Evolutionary conservation across 116 monocot species (phyloP), one percentile per base, ranked within the genome.

Genomic region (Phalaenopsis hybrid): DNA sequence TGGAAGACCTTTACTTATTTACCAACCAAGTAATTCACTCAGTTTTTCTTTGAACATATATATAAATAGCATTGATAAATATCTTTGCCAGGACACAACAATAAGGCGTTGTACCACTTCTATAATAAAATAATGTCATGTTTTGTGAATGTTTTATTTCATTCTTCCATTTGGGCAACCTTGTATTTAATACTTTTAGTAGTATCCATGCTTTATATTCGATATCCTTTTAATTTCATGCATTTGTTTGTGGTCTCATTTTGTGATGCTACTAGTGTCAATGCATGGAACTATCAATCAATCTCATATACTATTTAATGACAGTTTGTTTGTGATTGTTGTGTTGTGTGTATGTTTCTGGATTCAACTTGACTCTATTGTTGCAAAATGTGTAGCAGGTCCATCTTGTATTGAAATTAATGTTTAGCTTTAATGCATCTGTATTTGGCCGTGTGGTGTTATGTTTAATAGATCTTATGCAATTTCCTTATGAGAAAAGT

Each of bases 291-390:
- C 41, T 72, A 25, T 72, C 4, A 72, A 41, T 13, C 41, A 5
- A 41, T 72, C 72, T 72, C 41, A 37, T 41, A 72, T 41, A 65
- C n/a, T 23, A 65, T 72, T 70, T 37, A 41, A 72, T 72, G 72
- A 72, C 11, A 34, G 37, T 72, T 41, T 0, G 28, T 72, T 72
- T 72, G 65, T 25, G 65, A 55, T 55, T 23, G 23, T 23, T 65
- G 65, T 65, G 55, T 65, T 65, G 65, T 65, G 65, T 65, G 65
- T 65, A 25, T 65, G 65, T 25, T 23, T 65, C 25, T 65, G 1
- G 55, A 55, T 55, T 55, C 16, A 65, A 25, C 25, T 65, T 65
- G 23, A 23, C 65, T 58, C 6, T 65, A 6, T 65, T 23, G 25
- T 65, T 23, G 23, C 65, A 65, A 65, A 65, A 23, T 7, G 25